phyloP scores from a whole-genome alignment of 805 yeast species.

The Jamesozyma rosinii region DNA sequence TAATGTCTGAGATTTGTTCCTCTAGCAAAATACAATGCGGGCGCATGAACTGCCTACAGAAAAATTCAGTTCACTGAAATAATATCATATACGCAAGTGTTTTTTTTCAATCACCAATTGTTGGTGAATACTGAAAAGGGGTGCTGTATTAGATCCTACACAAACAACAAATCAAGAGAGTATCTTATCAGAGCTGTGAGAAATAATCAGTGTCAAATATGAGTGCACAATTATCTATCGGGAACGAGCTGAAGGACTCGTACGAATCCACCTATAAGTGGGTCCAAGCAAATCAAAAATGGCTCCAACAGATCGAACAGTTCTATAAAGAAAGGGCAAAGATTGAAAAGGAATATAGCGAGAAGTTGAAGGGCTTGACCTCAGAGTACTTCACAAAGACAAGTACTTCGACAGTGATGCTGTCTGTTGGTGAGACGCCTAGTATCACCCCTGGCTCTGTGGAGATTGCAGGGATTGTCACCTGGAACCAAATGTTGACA shows the following conservation, averaged over 20 bases:
- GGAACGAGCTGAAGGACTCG: slow-evolving; percentile 72
- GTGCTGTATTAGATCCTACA: too few species aligned
- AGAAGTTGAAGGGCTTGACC: slow-evolving; percentile 53
- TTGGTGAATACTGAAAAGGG: too few species aligned
- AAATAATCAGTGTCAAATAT: slow-evolving; percentile 6
- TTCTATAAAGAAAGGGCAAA: slow-evolving; percentile 77
- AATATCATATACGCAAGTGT: too few species aligned
- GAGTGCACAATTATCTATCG: slow-evolving; percentile 36
- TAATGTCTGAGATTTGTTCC: too few species aligned
- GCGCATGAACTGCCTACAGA: too few species aligned
- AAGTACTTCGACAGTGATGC: slow-evolving; percentile 51
- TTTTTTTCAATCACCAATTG: too few species aligned
- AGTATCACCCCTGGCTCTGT: slow-evolving; percentile 89
- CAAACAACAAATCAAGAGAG: too few species aligned
- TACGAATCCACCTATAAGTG: slow-evolving; percentile 71
- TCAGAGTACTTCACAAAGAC: slow-evolving; percentile 67
- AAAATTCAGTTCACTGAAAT: too few species aligned
- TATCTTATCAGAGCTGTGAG: neutral
- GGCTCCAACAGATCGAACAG: slow-evolving; percentile 69
- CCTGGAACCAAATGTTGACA: slow-evolving; percentile 81
- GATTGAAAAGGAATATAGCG: slow-evolving; percentile 76
- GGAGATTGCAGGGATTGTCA: slow-evolving; percentile 75
- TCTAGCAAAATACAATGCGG: too few species aligned
- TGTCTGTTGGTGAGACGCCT: slow-evolving; percentile 89
- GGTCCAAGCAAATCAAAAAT: slow-evolving; percentile 62